These are phyloP conservation scores for Plasmodium adleri DNA, from an alignment of 169 alveolate species.

Conservation along the genomic window DNA sequence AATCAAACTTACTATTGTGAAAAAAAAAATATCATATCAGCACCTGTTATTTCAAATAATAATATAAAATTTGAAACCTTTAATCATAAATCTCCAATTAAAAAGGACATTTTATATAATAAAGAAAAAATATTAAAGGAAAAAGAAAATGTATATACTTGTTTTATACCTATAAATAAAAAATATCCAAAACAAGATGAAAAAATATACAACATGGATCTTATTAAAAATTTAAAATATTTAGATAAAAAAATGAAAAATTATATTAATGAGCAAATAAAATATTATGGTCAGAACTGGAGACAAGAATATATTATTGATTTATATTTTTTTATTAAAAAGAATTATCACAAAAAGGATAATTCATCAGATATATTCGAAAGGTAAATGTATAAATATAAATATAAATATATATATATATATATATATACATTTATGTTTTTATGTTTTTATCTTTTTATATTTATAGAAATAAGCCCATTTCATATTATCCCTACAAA, in stretches of 20 bases:
- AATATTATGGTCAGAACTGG: slow-evolving; percentile 26
- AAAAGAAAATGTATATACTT: not conserved
- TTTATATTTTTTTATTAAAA: slow-evolving; percentile 8
- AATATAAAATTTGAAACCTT: no score
- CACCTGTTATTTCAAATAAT: no score
- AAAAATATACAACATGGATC: slow-evolving; percentile 12
- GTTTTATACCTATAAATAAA: not conserved
- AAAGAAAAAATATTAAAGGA: not conserved
- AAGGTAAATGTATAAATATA: not conserved
- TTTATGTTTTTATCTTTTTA: no score
- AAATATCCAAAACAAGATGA: not conserved
- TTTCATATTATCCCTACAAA: no score
- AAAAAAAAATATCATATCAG: no score
- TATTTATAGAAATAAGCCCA: no score
- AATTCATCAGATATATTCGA: not conserved
- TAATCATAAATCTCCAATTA: no score
- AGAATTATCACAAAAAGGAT: not conserved
- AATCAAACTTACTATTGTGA: no score
- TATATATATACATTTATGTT: no score
- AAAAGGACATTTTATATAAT: not conserved
- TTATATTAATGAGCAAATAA: slow-evolving; percentile 55
- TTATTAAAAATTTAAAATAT: slow-evolving; percentile 3
- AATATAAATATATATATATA: no score
- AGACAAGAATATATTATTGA: slow-evolving; percentile 26
- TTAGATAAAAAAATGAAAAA: slow-evolving; percentile 33